These are phyloP conservation scores for Strigomonas culicis DNA, from an alignment of 208 protist genomes.

Conservation along the genomic window DNA sequence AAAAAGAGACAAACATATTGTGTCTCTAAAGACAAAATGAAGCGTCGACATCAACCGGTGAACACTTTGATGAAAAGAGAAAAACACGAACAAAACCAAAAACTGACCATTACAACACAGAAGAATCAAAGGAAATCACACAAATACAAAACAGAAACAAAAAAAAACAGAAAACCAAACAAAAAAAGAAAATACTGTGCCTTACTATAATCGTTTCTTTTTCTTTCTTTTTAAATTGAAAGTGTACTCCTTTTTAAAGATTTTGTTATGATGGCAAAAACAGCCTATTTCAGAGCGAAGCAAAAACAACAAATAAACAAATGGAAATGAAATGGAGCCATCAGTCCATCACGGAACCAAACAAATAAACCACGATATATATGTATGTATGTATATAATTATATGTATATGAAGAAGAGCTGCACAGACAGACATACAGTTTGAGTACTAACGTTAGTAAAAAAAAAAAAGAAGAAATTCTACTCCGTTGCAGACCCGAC, in stretches of 20 bases:
- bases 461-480: constrained; percentile 1
- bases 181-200: constrained; percentile 19
- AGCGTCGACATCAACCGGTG: not conserved
- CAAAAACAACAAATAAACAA: constrained; percentile 11
- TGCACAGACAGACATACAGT: constrained; percentile 4
- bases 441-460: not conserved
- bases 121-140: not conserved
- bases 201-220: not conserved
- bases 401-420: too few relatives aligned
- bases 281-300: constrained; percentile 3
- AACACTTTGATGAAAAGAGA: constrained; percentile 12
- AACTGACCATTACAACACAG: not conserved
- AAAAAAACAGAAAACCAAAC: constrained; percentile 21
- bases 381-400: not conserved
- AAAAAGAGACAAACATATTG: constrained; percentile 15
- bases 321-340: constrained; percentile 3
- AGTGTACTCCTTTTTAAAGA: not conserved
- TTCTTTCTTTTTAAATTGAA: constrained; percentile 1
- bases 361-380: not conserved
- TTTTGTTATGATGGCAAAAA: constrained; percentile 4
- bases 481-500: not conserved
- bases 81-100: constrained; percentile 17
- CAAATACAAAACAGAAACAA: constrained; percentile 8
- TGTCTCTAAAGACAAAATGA: not conserved
- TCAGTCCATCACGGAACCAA: constrained; percentile 5